Evolutionary conservation across 2,329 filamentous ascomycete species (phyloP), one percentile per base, ranked within the genome.

Genomic region (Neofusicoccum laricinum): DNA sequence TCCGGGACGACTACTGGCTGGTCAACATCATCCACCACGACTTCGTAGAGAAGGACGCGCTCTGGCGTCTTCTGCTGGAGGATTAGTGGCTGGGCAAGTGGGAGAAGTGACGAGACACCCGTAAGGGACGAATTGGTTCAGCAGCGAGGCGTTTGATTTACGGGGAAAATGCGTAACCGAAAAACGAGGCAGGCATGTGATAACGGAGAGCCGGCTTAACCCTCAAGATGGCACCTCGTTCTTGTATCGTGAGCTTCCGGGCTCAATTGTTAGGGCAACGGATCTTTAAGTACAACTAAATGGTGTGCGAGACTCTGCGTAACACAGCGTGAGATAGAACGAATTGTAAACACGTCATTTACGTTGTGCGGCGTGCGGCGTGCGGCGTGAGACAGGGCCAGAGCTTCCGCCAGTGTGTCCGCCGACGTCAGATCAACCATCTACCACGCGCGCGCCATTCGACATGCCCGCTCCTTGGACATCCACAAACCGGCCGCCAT

Each of bases 1-100:
- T 90, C 40, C 85, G 87, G 72, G 82, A 86, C 50, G 91, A 92
- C 70, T 85, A 87, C 68, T 97, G 93, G 90, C 80, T 99, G 70
- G 93, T 98, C 48, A 98, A 97, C 80, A 84, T 95, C 64, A 94
- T 95, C 70, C 90, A 93, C 76, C 91, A 93, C 71, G 88, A 90
- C 62, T 95, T 85, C 75, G 80, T 93, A 14, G 86, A 93, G 57
- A 81, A 82, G 66, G 84, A 91, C 55, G 89, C 86, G 25, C 75
- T 95, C 70, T 95, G 92, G 91, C 81, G 88, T 53, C 77, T 92
- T 67, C 77, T 93, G 71, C 59, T 68, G 64, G 65, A 65, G 61
- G 64, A 67, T 30, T 66, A 61, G 25, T 34, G 49, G 46, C 3
- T 21, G 8, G 64, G 63, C 25, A 3, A 25, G 14, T 3, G 12